Conservation (phyloP, 371 early-diverging fungal species). For the Mucor mucedo region DNA sequence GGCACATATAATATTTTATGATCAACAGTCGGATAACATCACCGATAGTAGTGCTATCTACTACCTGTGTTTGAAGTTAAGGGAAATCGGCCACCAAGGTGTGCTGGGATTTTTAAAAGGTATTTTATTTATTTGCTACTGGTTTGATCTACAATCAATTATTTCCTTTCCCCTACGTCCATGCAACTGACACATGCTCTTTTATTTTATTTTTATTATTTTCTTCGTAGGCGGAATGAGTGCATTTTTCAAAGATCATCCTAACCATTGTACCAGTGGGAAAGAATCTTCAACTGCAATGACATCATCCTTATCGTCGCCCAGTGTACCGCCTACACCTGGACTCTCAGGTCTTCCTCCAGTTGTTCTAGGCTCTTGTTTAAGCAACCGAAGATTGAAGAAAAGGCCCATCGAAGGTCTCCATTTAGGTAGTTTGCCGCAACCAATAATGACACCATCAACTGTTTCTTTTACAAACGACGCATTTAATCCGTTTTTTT, state of each 20-base stretch:
- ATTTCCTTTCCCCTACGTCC: slow-evolving; percentile 18
- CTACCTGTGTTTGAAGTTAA: slow-evolving; percentile 28
- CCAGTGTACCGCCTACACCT: not conserved
- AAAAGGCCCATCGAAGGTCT: not conserved
- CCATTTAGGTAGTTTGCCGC: slow-evolving; percentile 2
- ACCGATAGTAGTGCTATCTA: slow-evolving; percentile 33
- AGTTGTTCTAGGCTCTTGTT: not conserved
- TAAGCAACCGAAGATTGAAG: not conserved
- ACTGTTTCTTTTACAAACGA: not conserved
- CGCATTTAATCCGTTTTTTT: slow-evolving; percentile 37
- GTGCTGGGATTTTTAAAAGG: slow-evolving; percentile 18
- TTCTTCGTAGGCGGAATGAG: slow-evolving; percentile 1
- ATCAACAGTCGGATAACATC: slow-evolving; percentile 26
- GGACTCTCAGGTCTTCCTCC: not conserved
- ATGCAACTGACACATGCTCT: not conserved
- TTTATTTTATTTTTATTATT: not conserved
- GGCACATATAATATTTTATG: slow-evolving; percentile 4
- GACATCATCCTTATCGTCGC: not conserved
- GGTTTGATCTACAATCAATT: slow-evolving; percentile 4
- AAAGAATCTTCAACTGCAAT: not conserved
- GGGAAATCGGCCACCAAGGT: slow-evolving; percentile 11
- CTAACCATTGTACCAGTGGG: slow-evolving; percentile 18
- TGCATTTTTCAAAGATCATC: slow-evolving; percentile 4
- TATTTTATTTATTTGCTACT: slow-evolving; percentile 5
- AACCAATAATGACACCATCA: slow-evolving; percentile 3